Conservation (phyloP, 1,284 basidiomycete species). For the Mycena citricolor region DNA sequence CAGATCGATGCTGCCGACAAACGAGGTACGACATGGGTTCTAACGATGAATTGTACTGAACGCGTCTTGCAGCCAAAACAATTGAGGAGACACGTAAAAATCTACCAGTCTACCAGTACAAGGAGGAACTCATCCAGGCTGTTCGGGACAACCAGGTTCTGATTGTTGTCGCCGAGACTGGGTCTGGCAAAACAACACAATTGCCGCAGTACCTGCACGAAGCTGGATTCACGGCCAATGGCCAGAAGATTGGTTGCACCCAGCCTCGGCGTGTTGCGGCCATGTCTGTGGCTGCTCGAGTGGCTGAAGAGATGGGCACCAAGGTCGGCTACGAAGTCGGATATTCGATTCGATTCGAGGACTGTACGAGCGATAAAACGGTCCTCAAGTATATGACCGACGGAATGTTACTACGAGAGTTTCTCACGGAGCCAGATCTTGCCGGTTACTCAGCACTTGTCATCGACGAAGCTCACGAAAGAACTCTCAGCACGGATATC, state of each 20-base stretch:
- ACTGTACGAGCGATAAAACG: conserved; percentile 98
- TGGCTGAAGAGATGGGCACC: conserved; percentile 97
- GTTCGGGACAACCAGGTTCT: conserved; percentile 90
- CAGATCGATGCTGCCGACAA: conserved; percentile 93
- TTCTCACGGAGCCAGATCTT: conserved; percentile 92
- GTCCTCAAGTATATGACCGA: conserved; percentile 99
- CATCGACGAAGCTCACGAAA: conserved; percentile 96
- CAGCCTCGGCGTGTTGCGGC: conserved; percentile 98
- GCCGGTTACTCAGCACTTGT: conserved; percentile 91
- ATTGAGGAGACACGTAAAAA: conserved; percentile 93
- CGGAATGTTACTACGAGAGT: conserved; percentile 96
- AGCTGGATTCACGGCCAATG: conserved; percentile 89
- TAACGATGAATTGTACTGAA: conserved; percentile 8
- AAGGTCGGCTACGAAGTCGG: conserved; percentile 97
- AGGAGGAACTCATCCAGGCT: conserved; percentile 85
- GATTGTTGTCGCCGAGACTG: conserved; percentile 92
- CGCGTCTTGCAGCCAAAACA: conserved; percentile 59
- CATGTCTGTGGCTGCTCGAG: conserved; percentile 98
- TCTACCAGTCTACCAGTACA: conserved; percentile 86
- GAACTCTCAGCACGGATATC: conserved; percentile 95
- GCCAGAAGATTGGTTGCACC: conserved; percentile 93
- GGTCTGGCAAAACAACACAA: conserved; percentile 98
- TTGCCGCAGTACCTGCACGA: conserved; percentile 98
- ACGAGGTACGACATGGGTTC: conserved; percentile 63
- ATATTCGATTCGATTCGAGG: conserved; percentile 98